Percentiles rank a stretch among this genome's conserved stretches.
These are phyloP conservation scores for Ramularia endophylla DNA, from an alignment of 2,329 filamentous ascomycete species.

Conservation along the genomic window DNA sequence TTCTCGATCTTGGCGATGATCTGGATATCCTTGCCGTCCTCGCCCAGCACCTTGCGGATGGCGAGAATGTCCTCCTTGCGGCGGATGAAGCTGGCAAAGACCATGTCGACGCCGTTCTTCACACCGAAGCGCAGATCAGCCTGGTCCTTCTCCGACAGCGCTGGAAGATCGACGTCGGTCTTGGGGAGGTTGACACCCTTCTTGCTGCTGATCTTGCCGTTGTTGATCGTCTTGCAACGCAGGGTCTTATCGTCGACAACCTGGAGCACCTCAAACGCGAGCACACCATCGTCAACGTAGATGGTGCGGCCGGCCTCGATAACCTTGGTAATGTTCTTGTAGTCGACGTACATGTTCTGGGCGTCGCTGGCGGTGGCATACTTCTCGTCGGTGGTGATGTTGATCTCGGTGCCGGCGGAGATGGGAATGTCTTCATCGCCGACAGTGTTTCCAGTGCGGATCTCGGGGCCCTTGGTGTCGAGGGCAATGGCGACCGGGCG, in stretches of 20 bases:
- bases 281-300: constrained; percentile 97
- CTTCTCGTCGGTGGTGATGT: constrained; percentile 93
- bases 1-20: constrained; percentile 99
- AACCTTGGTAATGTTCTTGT: constrained; percentile 99
- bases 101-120: constrained; percentile 98
- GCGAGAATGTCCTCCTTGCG: constrained; percentile 85
- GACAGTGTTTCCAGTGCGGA: constrained; percentile 72
- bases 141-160: constrained; percentile 98
- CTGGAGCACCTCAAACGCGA: constrained; percentile 89
- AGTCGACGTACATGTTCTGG: constrained; percentile 98
- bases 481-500: constrained; percentile 94
- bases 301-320: constrained; percentile 86
- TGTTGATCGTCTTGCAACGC: constrained; percentile 84
- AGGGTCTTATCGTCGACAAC: constrained; percentile 86
- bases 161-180: constrained; percentile 96
- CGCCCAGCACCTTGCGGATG: constrained; percentile 85
- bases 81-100: constrained; percentile 98
- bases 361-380: constrained; percentile 80
- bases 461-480: constrained; percentile 78
- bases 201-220: constrained; percentile 96
- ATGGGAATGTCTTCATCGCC: constrained; percentile 74
- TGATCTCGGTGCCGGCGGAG: constrained; percentile 73
- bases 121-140: constrained; percentile 89
- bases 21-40: constrained; percentile 92
- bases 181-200: constrained; percentile 99